A percentile compares a stretch with the other conserved stretches of the same genome.
Evolutionary conservation across 1,284 basidiomycete species (phyloP).

Genomic region (Crucibulum parvulum): DNA sequence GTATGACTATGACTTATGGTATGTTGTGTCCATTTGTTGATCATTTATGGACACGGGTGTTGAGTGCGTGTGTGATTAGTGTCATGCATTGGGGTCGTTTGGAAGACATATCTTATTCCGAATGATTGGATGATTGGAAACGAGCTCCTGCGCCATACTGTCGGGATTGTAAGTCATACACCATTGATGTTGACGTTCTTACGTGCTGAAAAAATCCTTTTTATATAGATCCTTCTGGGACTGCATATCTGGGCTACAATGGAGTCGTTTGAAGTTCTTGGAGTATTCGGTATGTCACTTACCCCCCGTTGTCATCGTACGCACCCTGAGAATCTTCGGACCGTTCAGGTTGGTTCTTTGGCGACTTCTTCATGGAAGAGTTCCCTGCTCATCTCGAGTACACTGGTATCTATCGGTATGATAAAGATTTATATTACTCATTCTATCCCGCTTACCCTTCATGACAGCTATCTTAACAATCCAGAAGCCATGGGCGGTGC

Average conservation of each 20-base stretch:
- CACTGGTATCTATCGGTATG: slow-evolving; percentile 92
- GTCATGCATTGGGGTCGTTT: slow-evolving; percentile 83
- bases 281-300: slow-evolving; percentile 76
- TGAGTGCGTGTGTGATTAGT: slow-evolving; percentile 47
- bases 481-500: slow-evolving; percentile 97
- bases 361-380: slow-evolving; percentile 97
- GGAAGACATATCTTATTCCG: slow-evolving; percentile 88
- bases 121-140: slow-evolving; percentile 90
- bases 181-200: slow-evolving; percentile 10
- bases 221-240: slow-evolving; percentile 77
- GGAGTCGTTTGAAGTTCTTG: slow-evolving; percentile 92
- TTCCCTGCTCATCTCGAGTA: slow-evolving; percentile 93
- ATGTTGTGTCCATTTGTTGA: slow-evolving; percentile 27
- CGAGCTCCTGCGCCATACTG: slow-evolving; percentile 86
- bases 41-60: not conserved
- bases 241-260: slow-evolving; percentile 92
- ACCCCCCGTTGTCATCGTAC: not conserved
- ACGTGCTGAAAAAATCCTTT: not conserved
- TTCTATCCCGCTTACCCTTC: not conserved
- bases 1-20: slow-evolving; percentile 95
- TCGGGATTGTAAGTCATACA: slow-evolving; percentile 72
- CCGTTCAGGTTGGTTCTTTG: slow-evolving; percentile 89
- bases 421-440: not conserved
- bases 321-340: slow-evolving; percentile 1
- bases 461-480: slow-evolving; percentile 85